phyloP scores from a whole-genome alignment of 2,329 filamentous ascomycete species.

The Penicillium thymicola region DNA sequence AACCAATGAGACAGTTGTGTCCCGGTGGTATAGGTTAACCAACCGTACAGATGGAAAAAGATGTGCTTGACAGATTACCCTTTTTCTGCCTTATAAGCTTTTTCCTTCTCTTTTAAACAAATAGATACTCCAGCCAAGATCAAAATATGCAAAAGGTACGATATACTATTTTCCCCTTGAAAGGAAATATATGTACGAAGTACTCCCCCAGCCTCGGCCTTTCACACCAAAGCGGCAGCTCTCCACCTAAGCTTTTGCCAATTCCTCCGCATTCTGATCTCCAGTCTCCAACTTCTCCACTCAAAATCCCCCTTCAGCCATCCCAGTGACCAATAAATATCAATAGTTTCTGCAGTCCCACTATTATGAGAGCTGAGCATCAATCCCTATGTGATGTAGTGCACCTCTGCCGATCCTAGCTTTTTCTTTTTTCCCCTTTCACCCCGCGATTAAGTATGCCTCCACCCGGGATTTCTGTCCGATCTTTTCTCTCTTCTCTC shows the following conservation, averaged over 20 bases:
- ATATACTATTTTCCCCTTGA: neutral
- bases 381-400: neutral
- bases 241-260: slow-evolving; percentile 22
- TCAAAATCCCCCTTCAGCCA: neutral
- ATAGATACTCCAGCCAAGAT: neutral
- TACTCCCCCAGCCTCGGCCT: neutral
- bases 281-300: neutral
- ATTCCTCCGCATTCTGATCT: slow-evolving; percentile 11
- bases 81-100: neutral
- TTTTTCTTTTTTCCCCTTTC: neutral
- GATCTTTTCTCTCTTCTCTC: neutral
- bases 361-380: neutral
- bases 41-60: neutral
- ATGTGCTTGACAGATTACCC: neutral
- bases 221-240: neutral
- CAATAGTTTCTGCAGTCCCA: neutral
- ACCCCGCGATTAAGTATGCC: slow-evolving; percentile 5
- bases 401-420: neutral
- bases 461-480: neutral
- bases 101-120: neutral
- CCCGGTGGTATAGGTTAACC: no score
- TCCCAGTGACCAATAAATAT: slow-evolving; percentile 2
- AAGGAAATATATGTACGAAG: neutral
- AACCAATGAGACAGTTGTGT: no score
- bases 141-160: neutral